Base-by-base conservation (phyloP, 768 basidiomycete genomes). In the Kwoniella sp. region DNA sequence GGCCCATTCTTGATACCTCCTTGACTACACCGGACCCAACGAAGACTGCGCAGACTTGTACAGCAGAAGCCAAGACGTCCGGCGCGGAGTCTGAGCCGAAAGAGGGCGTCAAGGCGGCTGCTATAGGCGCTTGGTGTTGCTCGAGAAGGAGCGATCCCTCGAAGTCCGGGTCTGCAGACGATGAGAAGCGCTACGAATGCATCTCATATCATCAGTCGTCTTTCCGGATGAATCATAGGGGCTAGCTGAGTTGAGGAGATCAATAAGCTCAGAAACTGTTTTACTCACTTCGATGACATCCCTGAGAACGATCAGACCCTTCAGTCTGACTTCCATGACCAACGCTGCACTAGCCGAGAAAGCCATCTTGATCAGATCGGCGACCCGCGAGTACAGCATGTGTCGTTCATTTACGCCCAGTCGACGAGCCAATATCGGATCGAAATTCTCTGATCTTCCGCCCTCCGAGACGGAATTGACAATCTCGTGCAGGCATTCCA, bases 71-170 rank as follows among this genome's bases (percentile, higher is more conserved):
- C 45, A 97, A 76, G 31, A 98, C 94, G 77, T 99, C 95, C 0
- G 95, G 95, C 0, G 93, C 92, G 0, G 93, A 92, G 76, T 98
- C 96, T 0, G 92, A 85, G 1, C 92, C 93, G 75, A 99, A 98
- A 0, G 94, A 93, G 0, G 96, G 95, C 0, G 95, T 98, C 20
- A 98, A 85, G 0, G 96, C 96, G 22, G 96, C 93, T 1, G 95
- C 96, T 65, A 99, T 95, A 0, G 96, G 95, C 0, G 96, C 95
- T 82, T 99, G 96, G 79, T 96, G 90, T 79, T 99, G 96, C 77
- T 99, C 95, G 13, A 99, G 86, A 2, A 99, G 83, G 4, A 94
- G 84, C 0, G 91, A 87, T 65, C 92, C 92, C 34, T 91, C 90
- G 72, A 92, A 98, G 58, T 93, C 93, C 1, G 93, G 92, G 81